phyloP scores from a whole-genome alignment of 805 yeast species.

The Deakozyma indianensis region DNA sequence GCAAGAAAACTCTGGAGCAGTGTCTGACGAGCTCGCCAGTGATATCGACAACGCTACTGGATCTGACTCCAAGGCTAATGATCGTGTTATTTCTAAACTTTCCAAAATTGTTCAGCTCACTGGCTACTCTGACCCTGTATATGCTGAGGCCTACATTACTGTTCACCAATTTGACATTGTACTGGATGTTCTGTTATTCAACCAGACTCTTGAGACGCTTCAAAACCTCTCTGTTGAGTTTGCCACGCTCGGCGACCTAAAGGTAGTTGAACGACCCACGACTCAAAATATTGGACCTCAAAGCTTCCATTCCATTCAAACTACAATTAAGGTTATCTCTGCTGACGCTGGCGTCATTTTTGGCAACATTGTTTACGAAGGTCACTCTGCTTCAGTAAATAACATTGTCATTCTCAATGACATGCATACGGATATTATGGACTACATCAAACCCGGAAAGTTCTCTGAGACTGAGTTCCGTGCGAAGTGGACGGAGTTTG shows the following conservation, averaged over 20 bases:
- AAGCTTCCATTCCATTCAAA: slow-evolving; percentile 81
- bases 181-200: slow-evolving; percentile 82
- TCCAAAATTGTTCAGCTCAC: slow-evolving; percentile 84
- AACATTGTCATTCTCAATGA: slow-evolving; percentile 87
- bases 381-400: slow-evolving; percentile 80
- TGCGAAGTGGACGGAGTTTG: slow-evolving; percentile 97
- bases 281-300: slow-evolving; percentile 92
- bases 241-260: slow-evolving; percentile 90
- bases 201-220: slow-evolving; percentile 81
- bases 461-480: slow-evolving; percentile 85
- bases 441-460: slow-evolving; percentile 89
- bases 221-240: slow-evolving; percentile 87
- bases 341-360: slow-evolving; percentile 98
- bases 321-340: slow-evolving; percentile 85
- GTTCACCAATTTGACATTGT: slow-evolving; percentile 96
- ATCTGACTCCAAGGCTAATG: slow-evolving; percentile 19
- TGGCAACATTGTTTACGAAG: slow-evolving; percentile 94
- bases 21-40: slow-evolving; percentile 31
- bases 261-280: slow-evolving; percentile 82
- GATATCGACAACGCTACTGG: slow-evolving; percentile 44
- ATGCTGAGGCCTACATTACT: slow-evolving; percentile 91
- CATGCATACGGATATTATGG: slow-evolving; percentile 93
- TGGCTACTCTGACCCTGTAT: slow-evolving; percentile 97
- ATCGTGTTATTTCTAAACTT: slow-evolving; percentile 41
- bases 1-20: slow-evolving; percentile 20